Conservation (phyloP, 352 stramenopile species). For the Aphanomyces cochlioides region DNA sequence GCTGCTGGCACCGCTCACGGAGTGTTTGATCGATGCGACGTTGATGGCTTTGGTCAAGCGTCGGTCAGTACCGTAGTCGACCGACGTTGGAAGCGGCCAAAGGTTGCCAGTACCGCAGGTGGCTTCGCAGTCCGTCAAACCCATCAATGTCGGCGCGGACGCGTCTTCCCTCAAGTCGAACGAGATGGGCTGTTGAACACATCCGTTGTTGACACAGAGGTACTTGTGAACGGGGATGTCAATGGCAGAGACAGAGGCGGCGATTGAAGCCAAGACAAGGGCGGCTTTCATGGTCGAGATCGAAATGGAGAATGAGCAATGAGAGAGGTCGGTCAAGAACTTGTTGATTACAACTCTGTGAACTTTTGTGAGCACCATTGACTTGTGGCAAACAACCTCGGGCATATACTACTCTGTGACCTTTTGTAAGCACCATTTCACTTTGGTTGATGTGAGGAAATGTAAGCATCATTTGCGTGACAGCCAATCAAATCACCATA, state of each 20-base stretch:
- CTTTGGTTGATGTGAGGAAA: no score
- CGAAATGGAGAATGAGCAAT: neutral
- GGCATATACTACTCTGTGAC: no score
- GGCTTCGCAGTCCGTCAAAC: constrained; percentile 8
- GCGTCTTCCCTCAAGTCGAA: neutral
- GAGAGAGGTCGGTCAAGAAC: no score
- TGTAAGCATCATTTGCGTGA: no score
- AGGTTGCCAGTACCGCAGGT: constrained; percentile 19
- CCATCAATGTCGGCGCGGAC: neutral
- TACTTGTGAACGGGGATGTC: constrained; percentile 20
- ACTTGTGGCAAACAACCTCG: no score
- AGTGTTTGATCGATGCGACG: neutral
- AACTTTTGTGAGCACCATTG: no score
- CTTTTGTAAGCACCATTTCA: no score
- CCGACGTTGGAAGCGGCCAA: constrained; percentile 15
- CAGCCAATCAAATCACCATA: no score
- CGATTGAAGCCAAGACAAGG: neutral
- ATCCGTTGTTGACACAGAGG: constrained; percentile 5
- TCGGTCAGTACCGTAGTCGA: neutral
- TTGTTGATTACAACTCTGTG: no score
- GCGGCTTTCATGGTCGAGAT: constrained; percentile 1
- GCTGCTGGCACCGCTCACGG: neutral
- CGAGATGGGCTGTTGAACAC: constrained; percentile 1
- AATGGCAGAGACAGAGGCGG: neutral
- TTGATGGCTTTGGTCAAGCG: neutral